Base-by-base conservation (phyloP, 345 rosid genomes). In the Gossypium sturtianum region DNA sequence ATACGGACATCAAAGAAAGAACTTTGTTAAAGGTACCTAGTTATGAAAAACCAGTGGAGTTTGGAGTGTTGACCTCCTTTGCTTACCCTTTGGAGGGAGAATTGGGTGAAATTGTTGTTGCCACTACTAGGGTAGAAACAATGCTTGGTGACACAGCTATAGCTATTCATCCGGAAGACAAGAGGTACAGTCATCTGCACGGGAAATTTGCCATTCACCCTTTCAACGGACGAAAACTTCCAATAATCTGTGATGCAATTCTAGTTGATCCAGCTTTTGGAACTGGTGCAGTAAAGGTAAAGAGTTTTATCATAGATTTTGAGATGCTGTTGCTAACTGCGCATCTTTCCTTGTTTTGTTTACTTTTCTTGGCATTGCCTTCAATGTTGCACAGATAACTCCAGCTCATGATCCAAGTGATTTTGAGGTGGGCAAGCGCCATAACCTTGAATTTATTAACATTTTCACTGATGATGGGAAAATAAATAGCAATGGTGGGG, bases 391-490 rank as follows among this genome's bases (percentile, higher is more conserved):
- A 76, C 89, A 95, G 98, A 95, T 95, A 71, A 95, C 99, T 75
- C 99, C 99, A 4, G 98, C 97, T 0, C 99, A 95, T 71, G 99
- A 95, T 80, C 96, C 94, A 76, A 89, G 93, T 85, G 99, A 95
- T 85, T 95, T 86, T 80, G 89, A 89, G 74, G 97, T 91, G 66
- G 98, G 99, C 76, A 95, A 86, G 85, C 94, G 96, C 56, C 97
- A 91, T 80, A 80, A 79, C 75, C 91, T 95, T 56, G 88, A 89
- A 67, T 91, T 90, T 78, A 86, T 95, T 47, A 93, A 90, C 85
- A 83, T 95, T 75, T 88, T 95, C 53, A 89, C 97, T 15, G 98
- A 95, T 87, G 98, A 95, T 65, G 99, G 98, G 41, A 88, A 86
- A 70, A 91, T 95, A 82, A 93, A 93, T 77, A 85, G 91, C 76